Base-by-base conservation (phyloP, 805 yeast genomes). In the Cephaloascus albidus region DNA sequence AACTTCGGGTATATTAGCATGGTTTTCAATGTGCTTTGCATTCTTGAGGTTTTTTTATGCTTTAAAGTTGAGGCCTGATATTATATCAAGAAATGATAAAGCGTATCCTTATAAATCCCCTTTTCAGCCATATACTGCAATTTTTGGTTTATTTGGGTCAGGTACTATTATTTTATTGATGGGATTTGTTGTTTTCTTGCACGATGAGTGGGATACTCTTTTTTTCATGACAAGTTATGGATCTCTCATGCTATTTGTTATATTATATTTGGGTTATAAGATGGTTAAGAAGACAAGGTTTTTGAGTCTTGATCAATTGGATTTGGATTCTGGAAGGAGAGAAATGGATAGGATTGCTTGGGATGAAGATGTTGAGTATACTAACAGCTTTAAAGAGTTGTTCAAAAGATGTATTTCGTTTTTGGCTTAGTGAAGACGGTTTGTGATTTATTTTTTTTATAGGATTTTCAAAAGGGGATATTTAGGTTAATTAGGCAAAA, bases 291-390 rank as follows among this genome's bases (percentile, higher is more conserved):
- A 85, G 8, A 78, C 89, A 2, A 72, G 76, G 45, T 62, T 81
- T 10, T 84, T 78, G 38, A 70, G 85, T 37, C 60, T 85, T 36
- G 89, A 83, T 47, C 81, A 84, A 36, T 54, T 86, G 43, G 95
- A 87, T 55, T 71, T 83, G 53, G 95, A 87, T 55, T 73, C 86
- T 0, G 95, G 95, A 2, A 65, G 95, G 49, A 69, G 93, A 38
- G 95, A 86, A 54, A 76, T 81, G 60, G 96, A 87, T 57, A 65
- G 87, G 37, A 74, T 74, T 45, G 76, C 79, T 18, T 85, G 95
- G 94, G 86, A 81, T 47, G 93, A 85, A 42, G 85, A 84, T 19
- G 53, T 58, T 37, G 70, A 65, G 38, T 65, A 61, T 44, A 62
- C 63, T 43, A 47, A 50, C 19, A 61, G 52, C 36, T 20, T 58